A percentile compares a stretch with the other conserved stretches of the same genome.
Conservation (phyloP, 148 eudicot genomes). For the Rheum nobile region DNA sequence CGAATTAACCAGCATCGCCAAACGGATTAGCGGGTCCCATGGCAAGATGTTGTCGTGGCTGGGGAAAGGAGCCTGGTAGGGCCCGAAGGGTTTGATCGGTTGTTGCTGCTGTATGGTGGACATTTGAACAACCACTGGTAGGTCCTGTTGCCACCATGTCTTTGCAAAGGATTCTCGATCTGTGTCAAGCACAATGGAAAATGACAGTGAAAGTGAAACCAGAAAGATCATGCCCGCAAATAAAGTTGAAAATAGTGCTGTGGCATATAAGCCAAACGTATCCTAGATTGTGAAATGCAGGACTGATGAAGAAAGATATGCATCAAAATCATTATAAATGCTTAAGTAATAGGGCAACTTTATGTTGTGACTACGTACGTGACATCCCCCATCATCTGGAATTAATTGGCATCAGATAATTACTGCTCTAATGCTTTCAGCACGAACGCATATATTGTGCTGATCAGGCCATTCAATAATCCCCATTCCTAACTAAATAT, state of each 20-base stretch:
- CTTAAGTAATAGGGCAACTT: neutral
- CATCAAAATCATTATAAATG: neutral
- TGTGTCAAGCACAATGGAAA: too few relatives aligned
- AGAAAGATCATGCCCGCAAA: neutral
- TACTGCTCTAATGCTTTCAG: neutral
- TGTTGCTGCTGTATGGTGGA: constrained; percentile 36
- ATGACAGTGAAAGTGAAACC: too few relatives aligned
- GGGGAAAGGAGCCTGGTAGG: constrained; percentile 46
- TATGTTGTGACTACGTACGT: neutral
- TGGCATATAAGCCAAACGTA: neutral
- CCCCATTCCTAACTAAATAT: neutral
- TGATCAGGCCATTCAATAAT: neutral
- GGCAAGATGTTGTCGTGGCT: constrained; percentile 26
- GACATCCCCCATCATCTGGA: neutral
- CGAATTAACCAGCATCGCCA: constrained; percentile 24
- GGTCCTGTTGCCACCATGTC: too few relatives aligned
- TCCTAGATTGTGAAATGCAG: neutral
- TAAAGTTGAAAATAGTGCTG: neutral
- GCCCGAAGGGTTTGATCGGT: constrained; percentile 47
- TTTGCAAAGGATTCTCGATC: too few relatives aligned
- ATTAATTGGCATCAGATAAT: neutral
- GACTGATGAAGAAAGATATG: neutral
- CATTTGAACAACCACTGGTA: constrained; percentile 87
- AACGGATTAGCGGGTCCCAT: constrained; percentile 29
- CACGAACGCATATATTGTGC: neutral